phyloP scores from a whole-genome alignment of 257 asterid genomes.

The Lithospermum erythrorhizon region DNA sequence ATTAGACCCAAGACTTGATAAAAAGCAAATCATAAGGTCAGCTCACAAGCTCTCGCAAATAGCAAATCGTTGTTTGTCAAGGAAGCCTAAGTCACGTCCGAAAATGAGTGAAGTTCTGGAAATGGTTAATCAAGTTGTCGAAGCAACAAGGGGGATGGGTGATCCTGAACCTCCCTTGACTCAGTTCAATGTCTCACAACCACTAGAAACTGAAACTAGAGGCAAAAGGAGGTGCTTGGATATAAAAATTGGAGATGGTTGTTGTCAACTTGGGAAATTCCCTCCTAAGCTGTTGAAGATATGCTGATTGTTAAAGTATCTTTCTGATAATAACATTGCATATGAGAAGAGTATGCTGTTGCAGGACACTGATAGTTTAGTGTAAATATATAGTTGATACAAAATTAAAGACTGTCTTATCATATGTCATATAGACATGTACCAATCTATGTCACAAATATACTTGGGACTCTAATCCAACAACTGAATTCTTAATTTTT shows the following conservation, averaged over 20 bases:
- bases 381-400: too few species aligned
- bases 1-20: slow-evolving; percentile 76
- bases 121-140: slow-evolving; percentile 60
- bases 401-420: too few species aligned
- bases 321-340: not conserved
- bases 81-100: slow-evolving; percentile 71
- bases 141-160: slow-evolving; percentile 32
- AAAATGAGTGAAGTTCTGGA: slow-evolving; percentile 78
- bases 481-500: too few species aligned
- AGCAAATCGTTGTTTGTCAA: slow-evolving; percentile 82
- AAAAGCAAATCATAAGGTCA: slow-evolving; percentile 38
- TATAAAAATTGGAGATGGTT: slow-evolving; percentile 32
- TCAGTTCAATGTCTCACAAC: slow-evolving; percentile 11
- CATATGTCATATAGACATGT: too few species aligned
- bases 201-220: slow-evolving; percentile 17
- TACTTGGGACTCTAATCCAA: too few species aligned
- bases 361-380: too few species aligned
- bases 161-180: slow-evolving; percentile 45
- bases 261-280: slow-evolving; percentile 49
- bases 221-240: slow-evolving; percentile 48
- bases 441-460: too few species aligned
- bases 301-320: slow-evolving; percentile 21
- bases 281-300: slow-evolving; percentile 41
- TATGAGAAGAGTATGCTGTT: not conserved
- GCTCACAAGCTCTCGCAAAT: slow-evolving; percentile 78